Conservation (phyloP, 2,329 filamentous ascomycete genomes). For the Penicillium thymicola region DNA sequence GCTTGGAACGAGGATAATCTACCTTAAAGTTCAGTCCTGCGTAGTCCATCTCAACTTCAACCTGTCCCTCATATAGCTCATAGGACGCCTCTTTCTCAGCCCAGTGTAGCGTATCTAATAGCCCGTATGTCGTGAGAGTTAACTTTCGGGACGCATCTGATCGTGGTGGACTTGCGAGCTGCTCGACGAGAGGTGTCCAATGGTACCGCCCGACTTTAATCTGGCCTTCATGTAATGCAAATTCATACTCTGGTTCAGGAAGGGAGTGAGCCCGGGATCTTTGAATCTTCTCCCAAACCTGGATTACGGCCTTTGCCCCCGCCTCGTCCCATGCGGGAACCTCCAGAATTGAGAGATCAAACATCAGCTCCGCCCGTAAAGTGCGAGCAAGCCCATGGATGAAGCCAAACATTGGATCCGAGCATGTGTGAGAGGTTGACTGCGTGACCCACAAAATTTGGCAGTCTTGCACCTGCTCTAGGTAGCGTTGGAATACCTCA, state of each 20-base stretch:
- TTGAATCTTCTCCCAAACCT: conserved; percentile 6
- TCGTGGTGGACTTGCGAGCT: neutral
- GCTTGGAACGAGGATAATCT: neutral
- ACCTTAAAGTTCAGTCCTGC: conserved; percentile 17
- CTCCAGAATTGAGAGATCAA: conserved; percentile 13
- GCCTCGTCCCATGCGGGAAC: neutral
- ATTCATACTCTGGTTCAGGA: conserved; percentile 11
- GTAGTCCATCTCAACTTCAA: conserved; percentile 15
- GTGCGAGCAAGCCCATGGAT: conserved; percentile 13
- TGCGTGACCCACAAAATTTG: conserved; percentile 11
- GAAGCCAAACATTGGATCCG: conserved; percentile 10
- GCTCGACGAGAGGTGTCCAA: conserved; percentile 6
- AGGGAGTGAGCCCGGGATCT: neutral
- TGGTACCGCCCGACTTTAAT: conserved; percentile 13
- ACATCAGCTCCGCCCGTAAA: conserved; percentile 5
- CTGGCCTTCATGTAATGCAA: neutral
- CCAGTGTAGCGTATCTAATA: conserved; percentile 12
- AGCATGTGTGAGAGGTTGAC: conserved; percentile 1
- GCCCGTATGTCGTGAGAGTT: neutral
- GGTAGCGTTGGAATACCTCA: neutral
- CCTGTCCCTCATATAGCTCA: neutral
- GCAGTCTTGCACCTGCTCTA: conserved; percentile 1
- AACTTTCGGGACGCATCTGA: conserved; percentile 1
- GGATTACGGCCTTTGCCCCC: neutral
- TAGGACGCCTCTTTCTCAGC: neutral